Percentiles rank a stretch among this genome's conserved stretches.
phyloP scores from a whole-genome alignment of 2,329 filamentous ascomycete species.

The Beauveria sp. region DNA sequence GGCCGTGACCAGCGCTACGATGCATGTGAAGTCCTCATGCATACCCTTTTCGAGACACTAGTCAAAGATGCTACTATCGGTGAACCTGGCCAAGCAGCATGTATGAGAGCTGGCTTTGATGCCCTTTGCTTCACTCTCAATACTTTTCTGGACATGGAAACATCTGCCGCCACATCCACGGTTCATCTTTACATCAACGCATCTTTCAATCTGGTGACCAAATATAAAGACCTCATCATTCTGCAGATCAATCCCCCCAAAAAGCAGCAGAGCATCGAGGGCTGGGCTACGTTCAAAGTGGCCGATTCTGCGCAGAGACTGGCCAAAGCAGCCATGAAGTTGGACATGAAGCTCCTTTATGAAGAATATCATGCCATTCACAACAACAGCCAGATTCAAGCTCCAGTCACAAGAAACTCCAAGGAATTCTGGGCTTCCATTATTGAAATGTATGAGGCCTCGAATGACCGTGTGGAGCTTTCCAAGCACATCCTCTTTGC shows the following conservation, averaged over 20 bases:
- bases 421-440: slow-evolving; percentile 29
- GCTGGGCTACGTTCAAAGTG: slow-evolving; percentile 33
- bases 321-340: slow-evolving; percentile 46
- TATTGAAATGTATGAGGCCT: slow-evolving; percentile 68
- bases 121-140: slow-evolving; percentile 49
- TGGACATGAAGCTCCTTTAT: slow-evolving; percentile 35
- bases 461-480: slow-evolving; percentile 63
- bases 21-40: slow-evolving; percentile 70
- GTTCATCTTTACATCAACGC: slow-evolving; percentile 56
- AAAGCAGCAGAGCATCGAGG: slow-evolving; percentile 19
- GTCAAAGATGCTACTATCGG: slow-evolving; percentile 47
- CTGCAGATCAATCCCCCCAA: slow-evolving; percentile 23
- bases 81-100: slow-evolving; percentile 50
- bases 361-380: slow-evolving; percentile 51
- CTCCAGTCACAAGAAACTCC: slow-evolving; percentile 62
- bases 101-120: slow-evolving; percentile 57
- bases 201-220: slow-evolving; percentile 57
- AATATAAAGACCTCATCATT: slow-evolving; percentile 53
- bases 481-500: slow-evolving; percentile 67
- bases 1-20: slow-evolving; percentile 68
- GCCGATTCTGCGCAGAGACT: slow-evolving; percentile 36
- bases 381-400: slow-evolving; percentile 52
- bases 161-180: slow-evolving; percentile 39
- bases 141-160: slow-evolving; percentile 43
- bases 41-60: slow-evolving; percentile 63